Conservation (phyloP, 768 basidiomycete species). For the Leccinum pellstonianum region DNA sequence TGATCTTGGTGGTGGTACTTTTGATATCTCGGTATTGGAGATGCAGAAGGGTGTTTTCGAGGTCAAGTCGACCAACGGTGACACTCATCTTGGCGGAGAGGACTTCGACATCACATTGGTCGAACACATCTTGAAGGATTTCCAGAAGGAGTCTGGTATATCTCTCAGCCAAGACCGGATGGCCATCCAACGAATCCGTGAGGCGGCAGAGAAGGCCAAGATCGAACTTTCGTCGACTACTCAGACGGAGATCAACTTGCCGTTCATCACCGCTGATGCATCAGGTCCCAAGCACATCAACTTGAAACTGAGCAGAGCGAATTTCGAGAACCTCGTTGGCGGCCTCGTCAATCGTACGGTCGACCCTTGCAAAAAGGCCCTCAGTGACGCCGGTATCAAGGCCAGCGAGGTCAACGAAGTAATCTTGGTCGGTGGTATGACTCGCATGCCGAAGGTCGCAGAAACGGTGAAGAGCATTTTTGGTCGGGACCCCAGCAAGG, state of each 20-base stretch:
- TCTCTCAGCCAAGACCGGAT: constrained; percentile 85
- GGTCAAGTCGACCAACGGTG: constrained; percentile 99
- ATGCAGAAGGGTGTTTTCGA: constrained; percentile 99
- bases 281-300: constrained; percentile 98
- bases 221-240: constrained; percentile 93
- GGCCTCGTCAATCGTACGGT: constrained; percentile 85
- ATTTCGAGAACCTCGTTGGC: constrained; percentile 85
- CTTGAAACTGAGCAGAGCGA: constrained; percentile 79
- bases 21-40: constrained; percentile 99
- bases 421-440: constrained; percentile 98
- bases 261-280: constrained; percentile 97
- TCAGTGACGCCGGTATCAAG: constrained; percentile 92
- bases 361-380: constrained; percentile 96
- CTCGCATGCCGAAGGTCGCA: constrained; percentile 92
- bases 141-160: constrained; percentile 90
- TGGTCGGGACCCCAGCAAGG: constrained; percentile 96
- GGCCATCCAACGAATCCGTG: constrained; percentile 98
- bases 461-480: constrained; percentile 89
- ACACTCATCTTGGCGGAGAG: constrained; percentile 96
- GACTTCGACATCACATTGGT: constrained; percentile 94
- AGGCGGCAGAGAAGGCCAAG: constrained; percentile 99
- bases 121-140: constrained; percentile 80
- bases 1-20: constrained; percentile 97
- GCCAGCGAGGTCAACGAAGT: constrained; percentile 92
- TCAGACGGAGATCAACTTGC: constrained; percentile 96